phyloP scores from a whole-genome alignment of 306 rosid species.

The Dryas octopetala region DNA sequence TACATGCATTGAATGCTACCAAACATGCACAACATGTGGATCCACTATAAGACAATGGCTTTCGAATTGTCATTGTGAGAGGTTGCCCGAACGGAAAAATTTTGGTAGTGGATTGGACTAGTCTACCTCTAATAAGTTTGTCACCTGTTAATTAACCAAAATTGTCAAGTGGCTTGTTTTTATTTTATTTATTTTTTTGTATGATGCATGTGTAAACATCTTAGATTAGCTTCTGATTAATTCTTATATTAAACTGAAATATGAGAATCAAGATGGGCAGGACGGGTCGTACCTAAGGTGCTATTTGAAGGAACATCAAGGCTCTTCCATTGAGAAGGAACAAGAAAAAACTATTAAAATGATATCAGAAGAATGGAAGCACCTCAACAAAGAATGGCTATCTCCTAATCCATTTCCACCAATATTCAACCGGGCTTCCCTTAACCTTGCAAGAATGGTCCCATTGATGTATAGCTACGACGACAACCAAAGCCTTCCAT shows the following conservation, averaged over 20 bases:
- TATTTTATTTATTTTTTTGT: too few species aligned
- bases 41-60: too few species aligned
- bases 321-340: conserved; percentile 13
- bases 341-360: not conserved
- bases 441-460: conserved; percentile 55
- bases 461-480: conserved; percentile 58
- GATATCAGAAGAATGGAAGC: conserved; percentile 37
- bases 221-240: too few species aligned
- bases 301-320: conserved; percentile 23
- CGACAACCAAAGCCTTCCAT: conserved; percentile 38
- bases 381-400: conserved; percentile 27
- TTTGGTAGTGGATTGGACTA: too few species aligned
- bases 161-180: too few species aligned
- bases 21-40: too few species aligned
- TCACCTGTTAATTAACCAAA: too few species aligned
- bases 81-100: too few species aligned
- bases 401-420: conserved; percentile 17
- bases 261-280: conserved; percentile 54
- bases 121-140: too few species aligned
- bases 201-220: too few species aligned
- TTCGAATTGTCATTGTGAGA: too few species aligned
- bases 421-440: conserved; percentile 29
- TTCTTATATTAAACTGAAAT: conserved; percentile 23
- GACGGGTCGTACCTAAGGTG: conserved; percentile 50
- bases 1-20: too few species aligned